Base-by-base conservation (phyloP, 208 protist species). In the Vickermania ingenoplastis region DNA sequence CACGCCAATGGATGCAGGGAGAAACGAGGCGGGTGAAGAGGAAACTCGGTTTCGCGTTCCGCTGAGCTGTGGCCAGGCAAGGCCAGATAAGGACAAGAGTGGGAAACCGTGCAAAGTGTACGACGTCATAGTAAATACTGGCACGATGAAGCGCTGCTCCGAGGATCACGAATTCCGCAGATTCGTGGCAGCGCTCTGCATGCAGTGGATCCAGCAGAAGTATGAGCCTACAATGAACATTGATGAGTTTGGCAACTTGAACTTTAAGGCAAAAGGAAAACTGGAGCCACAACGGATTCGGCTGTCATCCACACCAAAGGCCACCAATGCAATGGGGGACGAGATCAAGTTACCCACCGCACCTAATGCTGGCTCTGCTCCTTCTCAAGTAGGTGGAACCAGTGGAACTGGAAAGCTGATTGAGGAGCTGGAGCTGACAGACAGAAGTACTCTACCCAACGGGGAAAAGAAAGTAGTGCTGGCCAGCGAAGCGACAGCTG, bases 141-240 rank as follows among this genome's bases (percentile, higher is more conserved):
- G 67, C 25, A 94, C 90, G 3, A 64, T 96, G 22, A 45, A 70
- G 45, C 77, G 86, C 21, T 91, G 85, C 53, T 52, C 63, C 2
- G 49, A 77, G 41, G 90, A 96, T 54, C 65, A 79, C 63, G 85
- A 92, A 48, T 96, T 96, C 62, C 75, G 83, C 21, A 75, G 83
- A 41, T 91, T 96, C 51, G 82, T 96, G 22, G 77, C 83, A 17
- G 86, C 86, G 7, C 70, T 96, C 22, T 91, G 84, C 71, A 89
- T 94, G 69, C 79, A 92, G 63, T 92, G 86, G 81, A 89, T 96
- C 26, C 78, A 92, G 64, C 90, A 96, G 53, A 96, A 96, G 57
- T 80, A 54, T 13, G 86, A 96, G 64, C 90, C 90, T 2, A 90
- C 76, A n/a, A 65, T 96, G 23, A 95, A 93, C 65, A 63, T 66